Conservation (phyloP, 1,284 basidiomycete species). For the Sanghuangporus sanghuang region DNA sequence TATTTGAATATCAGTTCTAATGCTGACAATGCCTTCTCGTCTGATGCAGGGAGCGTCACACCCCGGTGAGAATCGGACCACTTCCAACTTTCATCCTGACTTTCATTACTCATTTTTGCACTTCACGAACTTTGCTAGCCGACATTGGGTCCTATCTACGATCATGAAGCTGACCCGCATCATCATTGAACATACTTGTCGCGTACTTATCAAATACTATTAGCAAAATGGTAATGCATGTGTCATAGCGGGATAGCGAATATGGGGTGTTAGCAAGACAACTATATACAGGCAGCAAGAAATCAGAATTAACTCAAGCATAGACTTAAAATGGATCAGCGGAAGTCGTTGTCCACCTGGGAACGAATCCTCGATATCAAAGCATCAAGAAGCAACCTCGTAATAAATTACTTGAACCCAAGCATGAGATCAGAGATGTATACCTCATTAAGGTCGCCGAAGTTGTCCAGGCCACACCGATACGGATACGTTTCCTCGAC, state of each 20-base stretch:
- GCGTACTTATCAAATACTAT: neutral
- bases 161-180: constrained; percentile 18
- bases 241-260: neutral
- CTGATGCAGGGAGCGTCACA: constrained; percentile 20
- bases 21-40: neutral
- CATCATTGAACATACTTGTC: constrained; percentile 4
- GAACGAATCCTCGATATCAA: neutral
- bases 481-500: constrained; percentile 23
- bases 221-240: neutral
- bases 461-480: constrained; percentile 3
- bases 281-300: neutral
- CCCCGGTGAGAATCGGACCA: constrained; percentile 15
- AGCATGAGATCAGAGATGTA: neutral
- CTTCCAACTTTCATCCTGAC: neutral
- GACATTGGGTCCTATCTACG: constrained; percentile 20
- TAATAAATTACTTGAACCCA: neutral
- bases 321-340: neutral
- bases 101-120: neutral
- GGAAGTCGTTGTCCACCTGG: neutral
- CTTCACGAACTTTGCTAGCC: constrained; percentile 10
- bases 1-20: neutral
- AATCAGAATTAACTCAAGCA: neutral
- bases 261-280: neutral
- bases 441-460: neutral
- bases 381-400: neutral